Evolutionary conservation across 345 rosid genomes (phyloP).

Genomic region (Citrus medica): DNA sequence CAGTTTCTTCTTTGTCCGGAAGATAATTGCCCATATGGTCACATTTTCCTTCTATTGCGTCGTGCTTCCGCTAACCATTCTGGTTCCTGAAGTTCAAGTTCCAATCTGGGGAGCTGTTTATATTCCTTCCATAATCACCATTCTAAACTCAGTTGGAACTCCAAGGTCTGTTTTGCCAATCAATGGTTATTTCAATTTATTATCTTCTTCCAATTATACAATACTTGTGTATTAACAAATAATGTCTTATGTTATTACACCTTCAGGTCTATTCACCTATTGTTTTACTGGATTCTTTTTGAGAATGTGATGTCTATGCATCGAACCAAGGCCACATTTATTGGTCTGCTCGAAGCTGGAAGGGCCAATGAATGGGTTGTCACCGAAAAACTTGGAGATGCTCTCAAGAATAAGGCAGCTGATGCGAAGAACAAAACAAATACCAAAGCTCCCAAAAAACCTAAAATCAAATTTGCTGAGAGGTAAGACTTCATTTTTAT

Average conservation of each 20-base stretch:
- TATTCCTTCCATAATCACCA: conserved; percentile 89
- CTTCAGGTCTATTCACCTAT: conserved; percentile 85
- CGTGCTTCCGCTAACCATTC: conserved; percentile 87
- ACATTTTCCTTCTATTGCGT: conserved; percentile 92
- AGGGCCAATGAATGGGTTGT: conserved; percentile 99
- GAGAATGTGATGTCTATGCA: conserved; percentile 99
- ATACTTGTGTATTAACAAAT: neutral
- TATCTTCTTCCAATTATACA: neutral
- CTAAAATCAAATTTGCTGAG: conserved; percentile 61
- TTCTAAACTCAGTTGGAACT: conserved; percentile 95
- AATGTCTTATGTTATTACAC: neutral
- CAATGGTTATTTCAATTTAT: neutral
- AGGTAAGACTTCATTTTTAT: conserved; percentile 40
- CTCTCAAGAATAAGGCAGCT: conserved; percentile 62
- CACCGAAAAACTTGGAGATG: conserved; percentile 87
- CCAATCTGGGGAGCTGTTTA: conserved; percentile 99
- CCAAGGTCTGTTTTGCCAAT: conserved; percentile 56
- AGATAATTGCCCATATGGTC: conserved; percentile 95
- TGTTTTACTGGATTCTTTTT: conserved; percentile 97
- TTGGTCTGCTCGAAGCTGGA: conserved; percentile 90
- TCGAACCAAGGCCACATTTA: conserved; percentile 90
- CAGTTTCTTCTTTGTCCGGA: conserved; percentile 98
- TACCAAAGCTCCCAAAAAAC: conserved; percentile 46
- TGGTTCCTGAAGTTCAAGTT: conserved; percentile 91
- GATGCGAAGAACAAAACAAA: conserved; percentile 54